Evolutionary conservation across 148 eudicot genomes (phyloP).

Genomic region (Suaeda aralocaspica): DNA sequence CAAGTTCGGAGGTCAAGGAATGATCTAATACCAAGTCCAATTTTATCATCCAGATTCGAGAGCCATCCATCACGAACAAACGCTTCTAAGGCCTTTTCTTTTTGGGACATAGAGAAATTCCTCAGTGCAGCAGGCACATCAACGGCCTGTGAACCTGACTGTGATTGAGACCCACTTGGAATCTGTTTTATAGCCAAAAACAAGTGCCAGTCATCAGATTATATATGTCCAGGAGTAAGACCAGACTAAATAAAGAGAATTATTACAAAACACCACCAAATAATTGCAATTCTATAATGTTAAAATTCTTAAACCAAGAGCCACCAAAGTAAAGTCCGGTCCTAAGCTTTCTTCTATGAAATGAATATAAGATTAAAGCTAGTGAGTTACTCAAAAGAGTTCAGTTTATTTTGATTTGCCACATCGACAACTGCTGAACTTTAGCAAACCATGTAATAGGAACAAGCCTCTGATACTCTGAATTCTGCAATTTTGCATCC

Average conservation of each 20-base stretch:
- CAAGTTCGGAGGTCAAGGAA: conserved; percentile 95
- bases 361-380: too few species aligned
- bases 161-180: conserved; percentile 34
- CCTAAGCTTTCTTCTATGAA: too few species aligned
- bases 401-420: background rate
- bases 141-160: conserved; percentile 45
- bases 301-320: too few species aligned
- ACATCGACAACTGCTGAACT: background rate
- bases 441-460: background rate
- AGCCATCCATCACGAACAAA: conserved; percentile 80
- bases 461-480: conserved; percentile 1
- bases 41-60: conserved; percentile 50
- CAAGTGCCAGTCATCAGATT: conserved; percentile 13
- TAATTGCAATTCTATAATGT: too few species aligned
- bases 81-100: conserved; percentile 80
- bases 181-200: conserved; percentile 36
- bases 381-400: too few species aligned
- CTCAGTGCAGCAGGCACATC: conserved; percentile 65
- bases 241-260: too few species aligned
- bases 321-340: too few species aligned
- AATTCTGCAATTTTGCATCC: background rate
- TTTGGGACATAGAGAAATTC: conserved; percentile 82
- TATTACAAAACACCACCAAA: too few species aligned
- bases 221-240: background rate
- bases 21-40: conserved; percentile 90